These are phyloP conservation scores for Emmonsia crescens DNA, from an alignment of 2,329 filamentous ascomycete genomes.

Conservation along the genomic window DNA sequence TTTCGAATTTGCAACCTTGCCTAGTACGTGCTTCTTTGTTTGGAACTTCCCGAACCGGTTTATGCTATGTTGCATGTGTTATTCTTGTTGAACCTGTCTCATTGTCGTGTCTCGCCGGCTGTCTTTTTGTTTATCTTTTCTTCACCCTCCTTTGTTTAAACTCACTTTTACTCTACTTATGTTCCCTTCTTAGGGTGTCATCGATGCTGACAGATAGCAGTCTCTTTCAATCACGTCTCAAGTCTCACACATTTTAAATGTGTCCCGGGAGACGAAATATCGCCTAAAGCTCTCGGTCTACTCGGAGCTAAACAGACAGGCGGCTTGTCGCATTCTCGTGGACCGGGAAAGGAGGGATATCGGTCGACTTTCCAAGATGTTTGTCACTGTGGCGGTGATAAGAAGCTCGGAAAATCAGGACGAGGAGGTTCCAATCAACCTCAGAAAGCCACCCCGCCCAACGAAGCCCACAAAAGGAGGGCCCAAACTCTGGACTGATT, in stretches of 20 bases:
- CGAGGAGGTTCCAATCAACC: constrained; percentile 12
- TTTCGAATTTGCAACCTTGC: constrained; percentile 19
- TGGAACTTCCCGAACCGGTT: not conserved
- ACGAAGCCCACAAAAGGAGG: constrained; percentile 14
- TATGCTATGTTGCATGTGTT: not conserved
- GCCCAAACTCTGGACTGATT: constrained; percentile 24
- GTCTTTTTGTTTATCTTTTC: not conserved
- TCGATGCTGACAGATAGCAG: constrained; percentile 11
- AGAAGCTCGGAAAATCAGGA: constrained; percentile 11
- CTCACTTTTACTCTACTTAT: not conserved
- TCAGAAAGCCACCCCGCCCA: constrained; percentile 13
- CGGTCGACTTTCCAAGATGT: constrained; percentile 16
- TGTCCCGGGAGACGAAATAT: constrained; percentile 2
- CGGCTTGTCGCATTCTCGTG: constrained; percentile 16
- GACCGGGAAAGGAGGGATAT: constrained; percentile 12
- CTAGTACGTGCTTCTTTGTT: constrained; percentile 17
- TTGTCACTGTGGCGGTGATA: constrained; percentile 15
- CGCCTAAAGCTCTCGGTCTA: constrained; percentile 16
- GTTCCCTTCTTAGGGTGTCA: not conserved
- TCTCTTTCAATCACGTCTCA: constrained; percentile 10
- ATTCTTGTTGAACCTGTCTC: not conserved
- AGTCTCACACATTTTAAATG: constrained; percentile 15
- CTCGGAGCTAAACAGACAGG: constrained; percentile 13
- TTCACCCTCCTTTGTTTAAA: not conserved
- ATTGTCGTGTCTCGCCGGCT: not conserved